Evolutionary conservation across 768 basidiomycete genomes (phyloP).

Genomic region (Pulveroboletus sp.): DNA sequence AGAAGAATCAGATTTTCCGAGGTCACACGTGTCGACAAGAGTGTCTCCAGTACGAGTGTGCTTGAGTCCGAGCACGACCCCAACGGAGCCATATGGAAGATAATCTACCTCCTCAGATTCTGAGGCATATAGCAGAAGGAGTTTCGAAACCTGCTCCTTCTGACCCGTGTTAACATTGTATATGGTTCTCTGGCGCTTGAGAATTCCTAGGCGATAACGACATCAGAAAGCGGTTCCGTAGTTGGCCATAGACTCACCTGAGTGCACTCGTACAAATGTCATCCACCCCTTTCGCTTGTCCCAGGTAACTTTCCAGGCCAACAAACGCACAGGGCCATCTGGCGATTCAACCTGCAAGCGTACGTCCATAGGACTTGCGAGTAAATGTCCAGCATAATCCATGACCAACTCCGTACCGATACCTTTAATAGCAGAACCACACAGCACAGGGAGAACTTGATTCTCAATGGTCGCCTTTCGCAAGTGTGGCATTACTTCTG

Average conservation of each 20-base stretch:
- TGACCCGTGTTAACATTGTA: conserved; percentile 64
- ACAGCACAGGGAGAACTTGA: conserved; percentile 71
- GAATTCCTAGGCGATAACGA: conserved; percentile 41
- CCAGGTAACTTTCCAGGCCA: conserved; percentile 90
- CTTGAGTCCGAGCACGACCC: conserved; percentile 78
- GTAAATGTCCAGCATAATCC: conserved; percentile 76
- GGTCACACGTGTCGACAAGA: conserved; percentile 49
- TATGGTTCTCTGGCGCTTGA: conserved; percentile 57
- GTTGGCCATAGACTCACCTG: conserved; percentile 45
- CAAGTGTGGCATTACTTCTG: conserved; percentile 56
- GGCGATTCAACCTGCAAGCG: conserved; percentile 39
- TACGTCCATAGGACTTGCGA: conserved; percentile 75
- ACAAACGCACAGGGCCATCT: conserved; percentile 51
- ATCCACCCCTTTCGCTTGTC: conserved; percentile 84
- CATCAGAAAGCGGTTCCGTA: background rate
- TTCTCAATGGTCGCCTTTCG: conserved; percentile 62
- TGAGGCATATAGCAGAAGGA: conserved; percentile 75
- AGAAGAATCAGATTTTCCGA: conserved; percentile 32
- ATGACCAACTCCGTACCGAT: conserved; percentile 77
- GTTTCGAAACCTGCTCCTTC: conserved; percentile 68
- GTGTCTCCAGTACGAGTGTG: conserved; percentile 87
- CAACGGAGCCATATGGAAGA: conserved; percentile 77
- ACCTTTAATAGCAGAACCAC: conserved; percentile 77
- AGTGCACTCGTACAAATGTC: conserved; percentile 88
- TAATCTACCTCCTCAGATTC: conserved; percentile 71